Percentiles rank a stretch among this genome's conserved stretches.
These are phyloP conservation scores for Populus nigra DNA, from an alignment of 345 rosid species.

Conservation along the genomic window DNA sequence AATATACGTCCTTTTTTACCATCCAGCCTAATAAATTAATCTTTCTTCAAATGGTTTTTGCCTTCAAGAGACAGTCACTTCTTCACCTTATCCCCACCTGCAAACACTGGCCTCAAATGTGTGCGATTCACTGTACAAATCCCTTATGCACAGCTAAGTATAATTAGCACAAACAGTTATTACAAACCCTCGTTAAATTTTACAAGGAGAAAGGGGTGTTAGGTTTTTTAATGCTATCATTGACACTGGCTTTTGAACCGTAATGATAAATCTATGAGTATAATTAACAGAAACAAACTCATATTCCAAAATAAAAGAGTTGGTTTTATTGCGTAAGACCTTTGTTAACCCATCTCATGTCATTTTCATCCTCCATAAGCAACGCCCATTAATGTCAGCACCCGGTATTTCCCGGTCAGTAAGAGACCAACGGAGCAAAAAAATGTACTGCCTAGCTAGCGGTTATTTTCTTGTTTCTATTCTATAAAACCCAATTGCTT, in stretches of 20 bases:
- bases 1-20: too few relatives aligned
- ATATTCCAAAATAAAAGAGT: not conserved
- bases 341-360: not conserved
- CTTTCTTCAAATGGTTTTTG: too few relatives aligned
- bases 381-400: conserved; percentile 1
- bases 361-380: not conserved
- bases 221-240: not conserved
- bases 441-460: conserved; percentile 7
- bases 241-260: not conserved
- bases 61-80: not conserved
- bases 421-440: not conserved
- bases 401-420: not conserved
- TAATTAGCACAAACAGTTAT: not conserved
- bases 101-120: not conserved
- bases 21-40: too few relatives aligned
- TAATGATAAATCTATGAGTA: not conserved
- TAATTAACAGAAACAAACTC: not conserved
- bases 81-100: not conserved
- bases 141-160: not conserved
- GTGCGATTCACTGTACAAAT: not conserved
- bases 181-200: too few relatives aligned
- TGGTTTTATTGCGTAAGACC: not conserved
- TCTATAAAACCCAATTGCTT: conserved; percentile 29
- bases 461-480: not conserved
- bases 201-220: not conserved